Base-by-base conservation (phyloP, 2,329 filamentous ascomycete genomes). In the Lachnellula suecica region DNA sequence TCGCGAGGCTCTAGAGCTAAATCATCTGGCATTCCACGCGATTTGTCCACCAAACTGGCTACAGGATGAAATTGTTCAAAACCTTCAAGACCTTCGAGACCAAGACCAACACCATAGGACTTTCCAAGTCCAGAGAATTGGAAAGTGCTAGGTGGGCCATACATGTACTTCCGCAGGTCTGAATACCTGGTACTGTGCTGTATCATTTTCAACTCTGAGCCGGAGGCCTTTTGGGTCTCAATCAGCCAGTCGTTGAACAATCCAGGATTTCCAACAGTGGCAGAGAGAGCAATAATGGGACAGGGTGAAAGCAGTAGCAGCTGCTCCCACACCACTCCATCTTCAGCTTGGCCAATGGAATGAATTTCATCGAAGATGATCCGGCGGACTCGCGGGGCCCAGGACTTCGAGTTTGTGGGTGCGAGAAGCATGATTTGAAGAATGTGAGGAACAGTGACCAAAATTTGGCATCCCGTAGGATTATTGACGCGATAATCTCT, bases 321-420 rank as follows among this genome's bases (percentile, higher is more conserved):
- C 63, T 92, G 88, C 62, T 93, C 88, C 88, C 87, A 93, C 2
- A 91, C 75, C 1, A 91, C 72, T 47, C 88, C 88, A 59, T 92
- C 88, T 7, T 91, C 85, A 0, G 84, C 79, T 65, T 91, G 84
- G 0, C 88, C 87, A 53, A 93, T 92, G 29, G 82, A 90, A 66
- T 93, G 88, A 2, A 92, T 84, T 70, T 93, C 88, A 63, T 93
- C 88, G 53, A 92, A 92, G 46, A 92, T 90, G 64, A 92, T 91
- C 44, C 87, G 79, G 61, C 83, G 88, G 13, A 92, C 78, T 47
- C 85, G 74, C 3, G 76, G 75, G 0, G 87, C 79, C 88, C 88
- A 93, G 0, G 75, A 68, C 1, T 77, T 79, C 3, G 87, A 84
- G 59, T 91, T 88, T 0, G 75, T 72, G 0, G 87, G 83, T 0